phyloP scores from a whole-genome alignment of 192 early-diverging fungal genomes.

The Kickxella alabastrina region DNA sequence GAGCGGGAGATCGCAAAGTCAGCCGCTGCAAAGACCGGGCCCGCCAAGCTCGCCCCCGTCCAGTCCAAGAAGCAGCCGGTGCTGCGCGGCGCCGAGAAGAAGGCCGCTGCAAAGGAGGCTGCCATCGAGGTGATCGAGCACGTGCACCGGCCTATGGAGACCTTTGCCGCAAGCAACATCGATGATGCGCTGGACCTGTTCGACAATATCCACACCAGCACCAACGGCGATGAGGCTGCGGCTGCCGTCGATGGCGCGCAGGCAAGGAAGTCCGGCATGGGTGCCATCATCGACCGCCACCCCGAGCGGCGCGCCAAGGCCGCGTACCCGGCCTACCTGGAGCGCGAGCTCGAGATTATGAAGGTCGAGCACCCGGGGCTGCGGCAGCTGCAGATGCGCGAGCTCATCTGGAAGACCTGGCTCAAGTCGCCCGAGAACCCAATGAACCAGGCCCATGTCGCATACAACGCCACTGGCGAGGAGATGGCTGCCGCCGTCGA shows the following conservation, averaged over 20 bases:
- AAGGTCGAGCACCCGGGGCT: conserved; percentile 78
- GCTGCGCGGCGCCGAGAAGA: conserved; percentile 23
- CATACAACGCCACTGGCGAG: conserved; percentile 68
- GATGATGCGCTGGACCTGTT: conserved; percentile 84
- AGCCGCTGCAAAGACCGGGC: conserved; percentile 1
- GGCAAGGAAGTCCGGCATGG: conserved; percentile 20
- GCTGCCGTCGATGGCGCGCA: conserved; percentile 12
- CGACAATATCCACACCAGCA: conserved; percentile 25
- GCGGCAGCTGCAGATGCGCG: conserved; percentile 71
- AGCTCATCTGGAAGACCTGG: conserved; percentile 78
- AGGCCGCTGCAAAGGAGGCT: conserved; percentile 9
- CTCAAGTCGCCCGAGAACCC: conserved; percentile 74
- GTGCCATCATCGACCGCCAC: conserved; percentile 73
- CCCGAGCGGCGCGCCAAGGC: conserved; percentile 84
- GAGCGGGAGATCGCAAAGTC: conserved; percentile 45
- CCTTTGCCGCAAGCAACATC: conserved; percentile 75
- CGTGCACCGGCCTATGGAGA: conserved; percentile 44
- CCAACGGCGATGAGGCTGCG: conserved; percentile 16
- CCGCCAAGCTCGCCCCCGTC: conserved; percentile 9
- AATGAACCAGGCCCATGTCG: conserved; percentile 69
- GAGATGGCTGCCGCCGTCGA: conserved; percentile 55
- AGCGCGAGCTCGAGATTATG: conserved; percentile 66
- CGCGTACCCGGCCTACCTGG: conserved; percentile 65
- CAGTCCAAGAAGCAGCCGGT: not conserved
- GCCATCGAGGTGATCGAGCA: conserved; percentile 3